These are phyloP conservation scores for Pholiota molesta DNA, from an alignment of 768 basidiomycete species.

Conservation along the genomic window DNA sequence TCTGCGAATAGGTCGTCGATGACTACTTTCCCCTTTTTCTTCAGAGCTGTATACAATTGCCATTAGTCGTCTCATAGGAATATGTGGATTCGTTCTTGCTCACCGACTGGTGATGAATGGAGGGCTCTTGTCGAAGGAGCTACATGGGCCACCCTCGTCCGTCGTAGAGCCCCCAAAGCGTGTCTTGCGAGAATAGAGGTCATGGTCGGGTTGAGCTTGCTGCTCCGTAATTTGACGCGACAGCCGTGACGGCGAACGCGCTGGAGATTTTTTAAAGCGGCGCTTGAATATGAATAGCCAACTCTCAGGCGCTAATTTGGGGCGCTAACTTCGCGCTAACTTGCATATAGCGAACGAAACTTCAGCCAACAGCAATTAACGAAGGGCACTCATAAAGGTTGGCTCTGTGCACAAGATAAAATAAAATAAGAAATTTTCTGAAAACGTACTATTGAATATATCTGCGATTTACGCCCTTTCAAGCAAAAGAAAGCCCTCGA, in stretches of 20 bases:
- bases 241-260: neutral
- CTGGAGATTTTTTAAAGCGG: slow-evolving; percentile 9
- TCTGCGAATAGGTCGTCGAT: slow-evolving; percentile 35
- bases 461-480: too few relatives aligned
- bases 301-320: neutral
- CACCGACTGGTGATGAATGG: slow-evolving; percentile 26
- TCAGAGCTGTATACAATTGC: slow-evolving; percentile 26
- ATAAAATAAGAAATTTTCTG: too few relatives aligned
- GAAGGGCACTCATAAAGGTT: too few relatives aligned
- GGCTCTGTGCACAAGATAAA: too few relatives aligned
- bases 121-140: slow-evolving; percentile 9
- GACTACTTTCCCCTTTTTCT: slow-evolving; percentile 32
- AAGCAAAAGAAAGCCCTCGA: too few relatives aligned
- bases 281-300: neutral
- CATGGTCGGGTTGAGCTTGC: slow-evolving; percentile 5
- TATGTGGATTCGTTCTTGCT: slow-evolving; percentile 12
- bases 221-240: neutral
- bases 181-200: slow-evolving; percentile 17
- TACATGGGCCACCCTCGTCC: neutral
- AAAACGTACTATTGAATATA: too few relatives aligned
- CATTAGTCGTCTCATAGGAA: slow-evolving; percentile 6
- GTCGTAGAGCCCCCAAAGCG: slow-evolving; percentile 6
- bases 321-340: too few relatives aligned
- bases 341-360: too few relatives aligned
- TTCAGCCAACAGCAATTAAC: too few relatives aligned